Evolutionary conservation across 345 rosid genomes (phyloP), one percentile per base, ranked within the genome.

Genomic region (Gossypium raimondii): DNA sequence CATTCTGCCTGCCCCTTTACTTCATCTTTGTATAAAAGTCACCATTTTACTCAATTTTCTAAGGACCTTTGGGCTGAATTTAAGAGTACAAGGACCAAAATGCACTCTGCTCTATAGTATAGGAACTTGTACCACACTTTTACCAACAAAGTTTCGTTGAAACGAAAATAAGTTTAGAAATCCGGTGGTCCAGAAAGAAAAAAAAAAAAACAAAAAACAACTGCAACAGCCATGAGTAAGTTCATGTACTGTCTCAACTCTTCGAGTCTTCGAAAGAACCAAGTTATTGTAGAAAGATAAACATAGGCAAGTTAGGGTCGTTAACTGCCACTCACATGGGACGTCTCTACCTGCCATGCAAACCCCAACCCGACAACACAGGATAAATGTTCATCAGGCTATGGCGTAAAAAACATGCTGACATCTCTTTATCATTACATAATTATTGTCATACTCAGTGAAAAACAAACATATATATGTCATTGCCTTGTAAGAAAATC

Each of bases 301-400:
- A 51, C 5, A 5, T 5, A 34, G 41, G 1, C 7, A 13, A 51
- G 52, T 9, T 55, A 55, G 59, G 58, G 24, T 18, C 17, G 17
- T 22, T 69, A 51, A 16, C 73, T 27, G 47, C 16, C 73, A 70
- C 27, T 17, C 73, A 70, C 73, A 70, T 70, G 27, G 73, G n/a
- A 3, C 0, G 50, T 64, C 69, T 64, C 50, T 41, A 27, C 18
- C 50, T 64, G 7, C 60, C 27, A 44, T 70, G 73, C 59, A 27
- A 51, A 51, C 25, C 43, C 45, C 7, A 50, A 29, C n/a, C 45
- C 4, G 47, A 51, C 25, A 17, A 27, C 57, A 27, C 57, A 67
- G 20, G 72, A 47, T 67, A 48, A 47, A 47, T 67, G 41, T 1
- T 2, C 1, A 18, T 22, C 11, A 51, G 11, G 4, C 45, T 16